These are phyloP conservation scores for Hypholoma sublateritium DNA, from an alignment of 768 basidiomycete genomes.

Conservation along the genomic window DNA sequence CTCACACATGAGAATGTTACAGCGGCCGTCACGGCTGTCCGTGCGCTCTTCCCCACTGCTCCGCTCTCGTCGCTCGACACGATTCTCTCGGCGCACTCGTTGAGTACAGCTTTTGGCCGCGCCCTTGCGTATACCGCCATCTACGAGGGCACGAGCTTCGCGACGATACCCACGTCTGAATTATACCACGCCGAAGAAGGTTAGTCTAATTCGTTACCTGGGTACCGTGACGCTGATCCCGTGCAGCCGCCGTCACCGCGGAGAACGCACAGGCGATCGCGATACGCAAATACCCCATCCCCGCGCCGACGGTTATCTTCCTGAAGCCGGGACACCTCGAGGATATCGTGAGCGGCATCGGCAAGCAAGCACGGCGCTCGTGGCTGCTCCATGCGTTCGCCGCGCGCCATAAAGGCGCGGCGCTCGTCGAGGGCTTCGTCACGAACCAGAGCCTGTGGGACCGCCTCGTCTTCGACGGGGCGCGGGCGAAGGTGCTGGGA, in stretches of 20 bases:
- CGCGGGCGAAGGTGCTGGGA: slow-evolving; percentile 60
- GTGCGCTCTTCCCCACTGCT: slow-evolving; percentile 72
- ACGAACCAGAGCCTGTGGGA: slow-evolving; percentile 87
- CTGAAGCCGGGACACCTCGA: slow-evolving; percentile 62
- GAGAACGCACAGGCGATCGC: slow-evolving; percentile 18
- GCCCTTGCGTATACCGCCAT: slow-evolving; percentile 78
- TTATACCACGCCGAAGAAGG: slow-evolving; percentile 46
- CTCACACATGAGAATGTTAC: slow-evolving; percentile 86
- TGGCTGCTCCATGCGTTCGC: slow-evolving; percentile 60
- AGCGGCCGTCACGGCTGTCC: slow-evolving; percentile 81
- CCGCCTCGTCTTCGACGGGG: slow-evolving; percentile 67
- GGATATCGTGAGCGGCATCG: slow-evolving; percentile 51
- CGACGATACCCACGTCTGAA: slow-evolving; percentile 58
- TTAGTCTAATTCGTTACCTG: slow-evolving; percentile 21
- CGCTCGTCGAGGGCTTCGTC: slow-evolving; percentile 69
- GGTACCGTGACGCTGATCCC: neutral
- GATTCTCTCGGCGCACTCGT: slow-evolving; percentile 69
- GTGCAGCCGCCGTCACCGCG: slow-evolving; percentile 11
- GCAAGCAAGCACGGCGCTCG: slow-evolving; percentile 52
- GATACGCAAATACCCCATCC: slow-evolving; percentile 50
- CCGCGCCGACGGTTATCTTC: slow-evolving; percentile 81
- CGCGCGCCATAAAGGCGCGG: slow-evolving; percentile 75
- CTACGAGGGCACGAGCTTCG: slow-evolving; percentile 73
- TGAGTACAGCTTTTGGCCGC: slow-evolving; percentile 79
- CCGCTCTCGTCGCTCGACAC: slow-evolving; percentile 72